phyloP scores from a whole-genome alignment of 441 rosid genomes.

The Arabidopsis lyrata region DNA sequence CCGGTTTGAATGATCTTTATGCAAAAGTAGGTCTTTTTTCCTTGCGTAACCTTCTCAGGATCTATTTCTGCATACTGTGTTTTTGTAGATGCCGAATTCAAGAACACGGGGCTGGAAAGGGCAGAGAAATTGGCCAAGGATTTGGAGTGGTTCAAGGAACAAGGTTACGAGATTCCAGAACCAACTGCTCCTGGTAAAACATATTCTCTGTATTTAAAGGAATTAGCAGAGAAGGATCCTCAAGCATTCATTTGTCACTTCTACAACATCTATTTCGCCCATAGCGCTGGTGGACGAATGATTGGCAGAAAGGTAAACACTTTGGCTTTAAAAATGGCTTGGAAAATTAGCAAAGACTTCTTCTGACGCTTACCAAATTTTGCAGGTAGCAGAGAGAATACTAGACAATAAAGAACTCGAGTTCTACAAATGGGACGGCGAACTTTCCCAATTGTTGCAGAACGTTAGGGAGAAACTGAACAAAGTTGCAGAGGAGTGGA shows the following conservation, averaged over 20 bases:
- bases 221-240: constrained; percentile 84
- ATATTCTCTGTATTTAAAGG: constrained; percentile 68
- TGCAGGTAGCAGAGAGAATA: constrained; percentile 79
- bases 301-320: constrained; percentile 83
- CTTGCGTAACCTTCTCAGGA: background rate
- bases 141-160: constrained; percentile 88
- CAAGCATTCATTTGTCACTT: constrained; percentile 95
- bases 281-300: constrained; percentile 96
- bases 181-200: constrained; percentile 76
- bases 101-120: constrained; percentile 87
- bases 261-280: constrained; percentile 95
- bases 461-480: constrained; percentile 85
- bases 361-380: constrained; percentile 20
- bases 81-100: constrained; percentile 78
- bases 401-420: constrained; percentile 76
- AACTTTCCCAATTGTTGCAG: constrained; percentile 79
- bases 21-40: background rate
- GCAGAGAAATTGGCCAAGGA: constrained; percentile 68
- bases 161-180: constrained; percentile 82
- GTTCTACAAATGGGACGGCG: constrained; percentile 95
- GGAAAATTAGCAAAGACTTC: background rate
- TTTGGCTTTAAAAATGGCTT: constrained; percentile 9
- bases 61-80: constrained; percentile 8
- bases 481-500: constrained; percentile 90
- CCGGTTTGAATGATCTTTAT: background rate